These are phyloP conservation scores for Oryza glaberrima DNA, from an alignment of 176 grass and related monocot genomes.

Conservation along the genomic window DNA sequence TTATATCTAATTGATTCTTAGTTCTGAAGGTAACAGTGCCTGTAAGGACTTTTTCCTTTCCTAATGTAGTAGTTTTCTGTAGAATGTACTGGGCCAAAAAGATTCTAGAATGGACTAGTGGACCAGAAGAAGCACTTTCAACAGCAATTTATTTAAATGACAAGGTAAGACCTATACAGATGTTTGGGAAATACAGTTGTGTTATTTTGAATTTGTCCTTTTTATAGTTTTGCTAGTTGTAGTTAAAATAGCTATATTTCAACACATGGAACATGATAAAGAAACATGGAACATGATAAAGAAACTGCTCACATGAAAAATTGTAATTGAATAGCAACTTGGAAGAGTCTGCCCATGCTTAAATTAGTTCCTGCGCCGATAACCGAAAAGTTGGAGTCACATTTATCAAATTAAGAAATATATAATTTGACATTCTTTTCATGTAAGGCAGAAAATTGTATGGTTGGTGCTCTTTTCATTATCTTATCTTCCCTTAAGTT, in stretches of 20 bases:
- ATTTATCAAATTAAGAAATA: too few relatives aligned
- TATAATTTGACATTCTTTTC: background rate
- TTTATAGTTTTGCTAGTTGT: slow-evolving; percentile 8
- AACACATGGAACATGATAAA: slow-evolving; percentile 17
- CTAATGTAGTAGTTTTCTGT: slow-evolving; percentile 36
- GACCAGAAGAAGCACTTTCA: slow-evolving; percentile 87
- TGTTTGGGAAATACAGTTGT: slow-evolving; percentile 26
- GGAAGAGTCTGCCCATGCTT: background rate
- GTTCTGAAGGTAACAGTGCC: too few relatives aligned
- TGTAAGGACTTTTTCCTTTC: background rate
- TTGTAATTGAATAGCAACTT: background rate
- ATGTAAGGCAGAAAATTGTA: background rate
- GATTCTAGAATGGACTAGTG: slow-evolving; percentile 90
- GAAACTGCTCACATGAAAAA: background rate
- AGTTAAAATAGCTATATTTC: slow-evolving; percentile 10
- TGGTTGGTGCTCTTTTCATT: background rate
- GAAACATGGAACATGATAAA: slow-evolving; percentile 5
- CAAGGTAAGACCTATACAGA: slow-evolving; percentile 59
- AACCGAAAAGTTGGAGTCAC: too few relatives aligned
- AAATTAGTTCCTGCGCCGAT: background rate
- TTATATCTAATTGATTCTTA: too few relatives aligned
- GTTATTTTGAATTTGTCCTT: too few relatives aligned
- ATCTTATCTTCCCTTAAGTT: slow-evolving; percentile 11
- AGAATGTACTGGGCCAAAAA: slow-evolving; percentile 99
- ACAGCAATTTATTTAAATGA: slow-evolving; percentile 87